Base-by-base conservation (phyloP, 2,329 filamentous ascomycete species). In the Neofusicoccum parvum region DNA sequence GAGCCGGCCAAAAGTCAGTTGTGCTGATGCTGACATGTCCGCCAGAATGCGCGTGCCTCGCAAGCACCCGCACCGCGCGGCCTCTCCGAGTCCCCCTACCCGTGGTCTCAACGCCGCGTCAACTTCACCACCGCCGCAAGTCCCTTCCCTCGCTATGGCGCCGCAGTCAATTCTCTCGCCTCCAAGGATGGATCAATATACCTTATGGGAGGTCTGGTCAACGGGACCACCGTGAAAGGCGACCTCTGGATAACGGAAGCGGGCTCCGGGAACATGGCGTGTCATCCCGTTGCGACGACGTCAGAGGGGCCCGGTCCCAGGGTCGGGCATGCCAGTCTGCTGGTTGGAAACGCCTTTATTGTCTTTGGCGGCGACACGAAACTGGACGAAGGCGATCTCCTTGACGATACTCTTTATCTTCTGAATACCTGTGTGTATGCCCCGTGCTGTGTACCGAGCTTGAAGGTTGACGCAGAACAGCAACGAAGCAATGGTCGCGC, bases 311-410 rank as follows among this genome's bases (percentile, higher is more conserved):
- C 95, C 1, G 94, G 95, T 3, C 95, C 96, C 1, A 88, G 95
- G 81, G 95, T 99, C 62, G 95, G 95, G 3, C 95, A 99, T 80
- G 86, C 94, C 20, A 96, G 94, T 82, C 83, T 99, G 73, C 85
- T 99, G 15, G 95, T 99, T 63, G 96, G 96, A 66, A 99, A 99
- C 79, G 95, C 95, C 0, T 99, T 98, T 77, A 99, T 99, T 71
- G 95, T 99, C 12, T 99, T 98, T 75, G 96, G 95, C 58, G 95
- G 95, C 75, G 96, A 99, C 78, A 99, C 95, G 60, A 99, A 99
- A 79, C 90, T 97, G 75, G 93, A 97, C 64, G 95, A 98, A 74
- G 87, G 88, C 37, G 95, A 99, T 78, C 85, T 92, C 56, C 82
- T 99, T 66, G 95, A 99, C 73, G 94, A 99, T 80, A 98, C 95